Percentiles rank a stretch among this genome's conserved stretches.
These are phyloP conservation scores for Takakia lepidozioides DNA, from an alignment of 225 moss, liverwort and hornwort species.

Conservation along the genomic window DNA sequence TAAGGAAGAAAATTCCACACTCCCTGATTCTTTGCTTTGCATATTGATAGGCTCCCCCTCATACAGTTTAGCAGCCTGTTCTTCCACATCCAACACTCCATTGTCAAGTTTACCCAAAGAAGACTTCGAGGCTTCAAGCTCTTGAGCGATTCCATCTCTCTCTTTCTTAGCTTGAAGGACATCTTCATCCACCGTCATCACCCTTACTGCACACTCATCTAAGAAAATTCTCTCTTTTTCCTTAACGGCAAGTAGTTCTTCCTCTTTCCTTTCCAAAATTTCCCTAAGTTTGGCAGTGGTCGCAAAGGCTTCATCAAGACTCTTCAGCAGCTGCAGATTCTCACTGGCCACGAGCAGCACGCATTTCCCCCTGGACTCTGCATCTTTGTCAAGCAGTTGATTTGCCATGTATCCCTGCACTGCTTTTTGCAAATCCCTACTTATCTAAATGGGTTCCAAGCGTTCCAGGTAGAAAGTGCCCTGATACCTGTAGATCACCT, in stretches of 20 bases:
- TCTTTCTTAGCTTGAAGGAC: no score
- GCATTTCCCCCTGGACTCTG: no score
- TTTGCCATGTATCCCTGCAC: no score
- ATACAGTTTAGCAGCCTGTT: background rate
- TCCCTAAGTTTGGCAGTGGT: constrained; percentile 39
- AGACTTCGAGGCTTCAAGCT: background rate
- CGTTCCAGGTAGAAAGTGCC: no score
- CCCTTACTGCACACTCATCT: no score
- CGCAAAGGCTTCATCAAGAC: constrained; percentile 38
- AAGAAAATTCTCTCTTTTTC: constrained; percentile 10
- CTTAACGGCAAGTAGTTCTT: constrained; percentile 36
- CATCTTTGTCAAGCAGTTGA: no score
- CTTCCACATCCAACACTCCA: background rate
- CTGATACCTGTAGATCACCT: constrained; percentile 37
- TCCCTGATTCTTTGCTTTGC: no score
- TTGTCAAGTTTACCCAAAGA: background rate
- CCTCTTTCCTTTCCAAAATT: constrained; percentile 37
- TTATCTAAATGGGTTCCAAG: no score
- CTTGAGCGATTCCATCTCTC: no score
- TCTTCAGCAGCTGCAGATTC: constrained; percentile 42
- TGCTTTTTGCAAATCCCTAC: no score
- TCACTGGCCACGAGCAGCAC: constrained; percentile 26
- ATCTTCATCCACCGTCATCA: no score
- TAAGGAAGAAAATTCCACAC: no score
- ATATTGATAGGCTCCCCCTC: background rate